Base-by-base conservation (phyloP, 2,329 filamentous ascomycete genomes). In the Aschersonia sp. region DNA sequence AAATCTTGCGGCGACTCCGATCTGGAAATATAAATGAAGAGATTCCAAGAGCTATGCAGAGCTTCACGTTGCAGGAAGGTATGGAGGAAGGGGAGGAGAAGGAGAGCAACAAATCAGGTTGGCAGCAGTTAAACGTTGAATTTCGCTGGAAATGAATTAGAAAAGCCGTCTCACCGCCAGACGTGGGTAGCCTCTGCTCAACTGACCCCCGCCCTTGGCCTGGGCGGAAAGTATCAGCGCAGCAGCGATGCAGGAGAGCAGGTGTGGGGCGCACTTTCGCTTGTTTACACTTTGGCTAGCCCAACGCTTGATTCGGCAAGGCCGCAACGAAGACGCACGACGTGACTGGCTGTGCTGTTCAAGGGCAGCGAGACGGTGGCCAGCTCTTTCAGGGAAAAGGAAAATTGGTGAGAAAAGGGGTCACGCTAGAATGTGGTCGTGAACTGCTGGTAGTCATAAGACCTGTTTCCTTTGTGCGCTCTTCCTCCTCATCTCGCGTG, bases 281-380 rank as follows among this genome's bases (percentile, higher is more conserved):
- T 62, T 67, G 63, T 64, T 65, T 64, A 60, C 56, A 30, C 43
- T 9, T 1, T 56, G 58, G 53, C 45, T 57, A 52, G 60, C 61
- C 61, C 61, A n/a, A 49, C 43, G n/a, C 51, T 52, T 30, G 52
- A 55, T 61, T 48, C 31, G 59, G 61, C 46, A 59, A 61, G 54
- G 59, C 53, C 53, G 38, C 46, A 47, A 45, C 30, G 45, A 30
- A 43, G 43, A 43, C 47, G 48, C 32, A 44, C 30, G 30, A n/a
- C 46, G 6, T 43, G 43, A 41, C 41, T 48, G 45, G 44, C 46
- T 45, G 38, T 31, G 29, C 9, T 30, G 9, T 12, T 3, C 28
- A 31, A 29, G 40, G 20, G 35, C 30, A 3, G 31, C 35, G 35
- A 12, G 12, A 7, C 12, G 7, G 7, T 38, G 7, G 4, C 7